Base-by-base conservation (phyloP, 768 basidiomycete species). In the Leccinum uliginosum region DNA sequence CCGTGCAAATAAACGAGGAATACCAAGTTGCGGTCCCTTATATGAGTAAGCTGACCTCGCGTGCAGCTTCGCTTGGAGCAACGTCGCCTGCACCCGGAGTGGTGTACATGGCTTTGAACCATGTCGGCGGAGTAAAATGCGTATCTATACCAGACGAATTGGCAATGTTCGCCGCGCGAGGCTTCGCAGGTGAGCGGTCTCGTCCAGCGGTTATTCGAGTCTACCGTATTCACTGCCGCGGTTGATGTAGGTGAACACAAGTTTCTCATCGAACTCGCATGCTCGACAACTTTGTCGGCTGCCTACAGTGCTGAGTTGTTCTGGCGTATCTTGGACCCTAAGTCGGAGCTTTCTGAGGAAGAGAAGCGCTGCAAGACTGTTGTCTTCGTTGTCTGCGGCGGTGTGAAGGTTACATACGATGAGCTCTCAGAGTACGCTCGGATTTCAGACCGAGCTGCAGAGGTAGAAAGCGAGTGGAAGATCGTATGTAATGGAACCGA, bases 31-130 rank as follows among this genome's bases (percentile, higher is more conserved):
- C 76, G 11, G 59, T 90, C 52, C 86, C 86, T 0, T 81, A 80
- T 62, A 79, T 90, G 60, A 67, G 71, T 29, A 70, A 68, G 12
- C 78, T 91, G 62, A 80, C 79, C 21, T 89, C 89, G 1, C 78
- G 72, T 43, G 89, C 89, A 6, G 80, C 84, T 9, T 91, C 87
- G 1, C 74, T 91, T 14, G 89, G 87, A 6, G 89, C 89, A 2
- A 85, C 85, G 19, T 77, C 78, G 48, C 82, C 88, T 32, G 75
- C 86, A 8, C 74, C 83, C 4, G 80, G 74, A 3, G 81, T 85
- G 3, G 81, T 91, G 32, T 80, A 75, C 63, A 83, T 83, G 79
- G 86, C 89, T 10, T 64, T 91, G 32, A 73, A 84, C 38, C 75
- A 86, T 62, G 61, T 71, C 29, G 86, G 87, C 15, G 75, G 72